These are phyloP conservation scores for Lodderomyces jiufengensis DNA, from an alignment of 1,139 yeast genomes.

Conservation along the genomic window DNA sequence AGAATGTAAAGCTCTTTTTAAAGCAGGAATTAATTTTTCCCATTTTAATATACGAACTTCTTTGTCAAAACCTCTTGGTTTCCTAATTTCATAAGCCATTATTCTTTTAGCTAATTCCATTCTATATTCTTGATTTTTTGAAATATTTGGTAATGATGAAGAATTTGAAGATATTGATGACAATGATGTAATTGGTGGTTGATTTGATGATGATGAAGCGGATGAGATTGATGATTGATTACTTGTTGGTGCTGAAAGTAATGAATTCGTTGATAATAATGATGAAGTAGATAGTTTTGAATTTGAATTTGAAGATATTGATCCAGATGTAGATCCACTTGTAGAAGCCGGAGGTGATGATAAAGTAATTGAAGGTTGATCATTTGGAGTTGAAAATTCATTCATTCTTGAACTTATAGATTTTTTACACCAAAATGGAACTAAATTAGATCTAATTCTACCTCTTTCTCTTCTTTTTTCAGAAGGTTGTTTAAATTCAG, in stretches of 20 bases:
- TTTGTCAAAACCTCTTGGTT: conserved; percentile 66
- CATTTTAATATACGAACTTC: conserved; percentile 61
- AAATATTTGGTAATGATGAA: conserved; percentile 6
- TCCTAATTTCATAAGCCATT: conserved; percentile 60
- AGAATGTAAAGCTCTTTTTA: conserved; percentile 60
- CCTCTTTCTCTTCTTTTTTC: conserved; percentile 60
- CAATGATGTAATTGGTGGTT: conserved; percentile 9
- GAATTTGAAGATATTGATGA: neutral
- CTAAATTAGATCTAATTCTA: conserved; percentile 59
- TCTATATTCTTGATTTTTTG: conserved; percentile 42
- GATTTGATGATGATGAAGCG: conserved; percentile 1
- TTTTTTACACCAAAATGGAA: conserved; percentile 64
- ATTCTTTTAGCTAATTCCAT: conserved; percentile 59
- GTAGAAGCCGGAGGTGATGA: neutral
- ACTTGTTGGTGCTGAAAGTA: no score
- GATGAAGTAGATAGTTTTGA: neutral
- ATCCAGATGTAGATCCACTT: neutral
- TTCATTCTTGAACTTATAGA: conserved; percentile 53
- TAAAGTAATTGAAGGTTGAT: conserved; percentile 1
- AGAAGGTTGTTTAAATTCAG: conserved; percentile 42
- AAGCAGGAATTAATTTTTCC: conserved; percentile 58
- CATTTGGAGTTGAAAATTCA: conserved; percentile 14
- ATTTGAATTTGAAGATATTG: no score
- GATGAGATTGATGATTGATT: neutral
- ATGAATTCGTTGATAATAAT: no score